A percentile compares a stretch with the other conserved stretches of the same genome.
These are phyloP conservation scores for Rhododendron molle DNA, from an alignment of 148 eudicot genomes.

Conservation along the genomic window DNA sequence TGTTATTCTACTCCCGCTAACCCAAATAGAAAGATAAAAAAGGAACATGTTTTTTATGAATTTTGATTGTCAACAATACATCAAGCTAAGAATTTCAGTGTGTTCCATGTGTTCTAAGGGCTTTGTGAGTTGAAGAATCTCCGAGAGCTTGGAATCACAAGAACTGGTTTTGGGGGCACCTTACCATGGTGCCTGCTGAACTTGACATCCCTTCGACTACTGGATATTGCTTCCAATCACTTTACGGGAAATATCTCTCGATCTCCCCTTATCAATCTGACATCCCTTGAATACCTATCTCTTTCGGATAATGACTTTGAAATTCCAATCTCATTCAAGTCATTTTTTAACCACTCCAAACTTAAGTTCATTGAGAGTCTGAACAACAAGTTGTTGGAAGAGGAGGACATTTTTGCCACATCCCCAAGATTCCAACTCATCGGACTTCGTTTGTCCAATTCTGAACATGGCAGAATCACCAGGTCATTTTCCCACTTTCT, in stretches of 20 bases:
- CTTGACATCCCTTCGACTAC: background rate
- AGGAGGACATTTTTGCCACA: background rate
- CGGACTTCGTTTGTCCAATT: background rate
- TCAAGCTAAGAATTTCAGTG: background rate
- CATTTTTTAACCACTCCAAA: background rate
- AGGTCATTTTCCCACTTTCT: constrained; percentile 13
- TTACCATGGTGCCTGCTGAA: background rate
- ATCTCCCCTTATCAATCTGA: background rate
- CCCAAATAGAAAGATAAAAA: background rate
- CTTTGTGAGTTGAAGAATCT: background rate
- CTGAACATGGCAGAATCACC: background rate
- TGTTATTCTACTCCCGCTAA: background rate
- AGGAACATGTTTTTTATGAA: background rate
- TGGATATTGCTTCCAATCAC: background rate
- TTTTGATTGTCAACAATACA: background rate
- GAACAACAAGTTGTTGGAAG: background rate
- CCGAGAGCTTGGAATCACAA: background rate
- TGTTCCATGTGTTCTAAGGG: background rate
- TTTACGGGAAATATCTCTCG: background rate
- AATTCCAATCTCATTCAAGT: constrained; percentile 14
- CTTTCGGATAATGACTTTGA: constrained; percentile 7
- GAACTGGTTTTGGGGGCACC: background rate
- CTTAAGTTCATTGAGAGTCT: background rate
- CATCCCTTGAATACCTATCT: constrained; percentile 4
- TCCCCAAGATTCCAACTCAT: constrained; percentile 13